Conservation (phyloP, 345 rosid species). For the Citrus unshiu region DNA sequence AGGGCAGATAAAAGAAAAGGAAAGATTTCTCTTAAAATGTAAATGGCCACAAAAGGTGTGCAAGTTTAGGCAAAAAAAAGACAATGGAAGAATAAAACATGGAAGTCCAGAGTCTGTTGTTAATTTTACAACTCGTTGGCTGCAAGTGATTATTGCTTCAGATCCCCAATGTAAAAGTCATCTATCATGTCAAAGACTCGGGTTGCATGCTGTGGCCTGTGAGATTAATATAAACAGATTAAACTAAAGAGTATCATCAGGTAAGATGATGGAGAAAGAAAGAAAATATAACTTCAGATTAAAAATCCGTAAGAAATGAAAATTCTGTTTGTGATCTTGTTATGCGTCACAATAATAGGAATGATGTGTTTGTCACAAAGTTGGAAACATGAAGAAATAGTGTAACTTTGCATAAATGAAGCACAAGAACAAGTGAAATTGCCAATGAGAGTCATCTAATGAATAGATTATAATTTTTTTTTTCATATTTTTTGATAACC, state of each 20-base stretch:
- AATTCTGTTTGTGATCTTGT: not conserved
- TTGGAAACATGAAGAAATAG: not conserved
- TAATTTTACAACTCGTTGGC: not conserved
- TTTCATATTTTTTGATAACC: too few species aligned
- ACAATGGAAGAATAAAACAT: not conserved
- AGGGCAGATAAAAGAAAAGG: not conserved
- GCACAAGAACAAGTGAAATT: conserved; percentile 1
- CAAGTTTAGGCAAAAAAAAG: not conserved
- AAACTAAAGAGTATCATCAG: not conserved
- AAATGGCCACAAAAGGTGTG: not conserved
- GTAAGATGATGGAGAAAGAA: not conserved
- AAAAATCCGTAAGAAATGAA: not conserved
- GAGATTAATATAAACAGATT: not conserved
- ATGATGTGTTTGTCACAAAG: not conserved
- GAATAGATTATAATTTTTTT: not conserved
- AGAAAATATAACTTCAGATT: not conserved
- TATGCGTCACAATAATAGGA: not conserved
- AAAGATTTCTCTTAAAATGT: not conserved
- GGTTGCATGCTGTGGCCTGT: conserved; percentile 82
- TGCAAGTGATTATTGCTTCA: conserved; percentile 25
- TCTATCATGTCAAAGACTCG: conserved; percentile 82
- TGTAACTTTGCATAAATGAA: not conserved
- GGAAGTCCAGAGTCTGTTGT: not conserved
- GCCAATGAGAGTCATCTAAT: not conserved
- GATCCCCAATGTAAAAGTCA: conserved; percentile 71